A percentile compares a stretch with the other conserved stretches of the same genome.
Conservation (phyloP, 2,329 filamentous ascomycete species). For the Penicillium brevicompactum region DNA sequence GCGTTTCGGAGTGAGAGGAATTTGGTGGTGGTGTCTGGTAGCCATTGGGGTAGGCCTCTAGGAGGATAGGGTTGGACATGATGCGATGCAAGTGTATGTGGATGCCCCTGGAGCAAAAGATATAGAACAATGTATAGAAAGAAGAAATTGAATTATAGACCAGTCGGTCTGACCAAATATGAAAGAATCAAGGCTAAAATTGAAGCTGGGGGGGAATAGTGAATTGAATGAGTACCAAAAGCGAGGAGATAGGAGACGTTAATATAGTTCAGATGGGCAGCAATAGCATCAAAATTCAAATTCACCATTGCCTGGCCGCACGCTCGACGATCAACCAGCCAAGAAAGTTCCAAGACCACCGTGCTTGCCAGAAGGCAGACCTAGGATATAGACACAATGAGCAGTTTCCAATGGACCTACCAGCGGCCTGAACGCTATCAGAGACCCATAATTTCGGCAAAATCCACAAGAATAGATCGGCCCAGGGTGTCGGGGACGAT, state of each 20-base stretch:
- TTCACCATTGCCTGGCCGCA: not conserved
- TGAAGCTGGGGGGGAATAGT: not conserved
- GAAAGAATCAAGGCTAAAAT: not conserved
- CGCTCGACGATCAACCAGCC: slow-evolving; percentile 13
- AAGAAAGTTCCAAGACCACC: slow-evolving; percentile 23
- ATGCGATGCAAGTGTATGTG: not conserved
- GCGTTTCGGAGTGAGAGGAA: slow-evolving; percentile 20
- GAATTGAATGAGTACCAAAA: not conserved
- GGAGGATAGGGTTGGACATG: slow-evolving; percentile 20
- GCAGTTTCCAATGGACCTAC: slow-evolving; percentile 15
- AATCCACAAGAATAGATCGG: slow-evolving; percentile 15
- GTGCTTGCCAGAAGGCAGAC: slow-evolving; percentile 1
- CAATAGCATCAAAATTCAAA: slow-evolving; percentile 6
- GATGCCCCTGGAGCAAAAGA: not conserved
- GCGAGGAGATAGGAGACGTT: slow-evolving; percentile 1
- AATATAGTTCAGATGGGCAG: slow-evolving; percentile 7
- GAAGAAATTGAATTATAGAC: slow-evolving; percentile 1
- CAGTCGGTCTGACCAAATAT: not conserved
- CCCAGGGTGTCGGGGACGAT: slow-evolving; percentile 11
- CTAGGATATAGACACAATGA: slow-evolving; percentile 3
- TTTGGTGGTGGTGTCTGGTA: slow-evolving; percentile 21
- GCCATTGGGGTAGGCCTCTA: slow-evolving; percentile 10
- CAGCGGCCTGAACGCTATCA: slow-evolving; percentile 17
- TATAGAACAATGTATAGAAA: not conserved
- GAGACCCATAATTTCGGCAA: slow-evolving; percentile 11